Evolutionary conservation across 164 flowering plant species (phyloP).

Genomic region (Vitis rupestris): DNA sequence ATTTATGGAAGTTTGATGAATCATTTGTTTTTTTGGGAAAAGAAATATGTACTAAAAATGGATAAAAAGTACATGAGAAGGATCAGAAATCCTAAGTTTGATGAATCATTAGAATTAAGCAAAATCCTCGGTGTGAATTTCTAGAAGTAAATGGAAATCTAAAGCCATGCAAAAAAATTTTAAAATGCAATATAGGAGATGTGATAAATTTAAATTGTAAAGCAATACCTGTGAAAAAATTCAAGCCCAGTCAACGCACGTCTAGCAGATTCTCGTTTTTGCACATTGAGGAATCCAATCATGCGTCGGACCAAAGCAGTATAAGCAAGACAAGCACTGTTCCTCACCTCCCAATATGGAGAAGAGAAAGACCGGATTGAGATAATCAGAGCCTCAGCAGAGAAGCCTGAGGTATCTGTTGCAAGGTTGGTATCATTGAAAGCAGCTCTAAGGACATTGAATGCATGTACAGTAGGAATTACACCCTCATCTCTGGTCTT

Average conservation of each 20-base stretch:
- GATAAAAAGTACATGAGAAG: no score
- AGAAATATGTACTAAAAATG: no score
- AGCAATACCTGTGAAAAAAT: constrained; percentile 85
- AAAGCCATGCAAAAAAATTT: not conserved
- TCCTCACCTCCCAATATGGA: constrained; percentile 93
- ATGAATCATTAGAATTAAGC: not conserved
- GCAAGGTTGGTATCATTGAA: constrained; percentile 93
- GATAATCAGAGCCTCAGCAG: constrained; percentile 90
- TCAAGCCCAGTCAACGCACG: constrained; percentile 90
- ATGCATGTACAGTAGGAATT: constrained; percentile 94
- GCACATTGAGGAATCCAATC: constrained; percentile 95
- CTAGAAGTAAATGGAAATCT: constrained; percentile 1
- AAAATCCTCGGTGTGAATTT: not conserved
- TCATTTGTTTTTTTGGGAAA: no score
- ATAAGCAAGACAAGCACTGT: constrained; percentile 93
- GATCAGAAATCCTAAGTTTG: not conserved
- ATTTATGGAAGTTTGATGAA: no score
- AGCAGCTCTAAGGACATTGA: constrained; percentile 89
- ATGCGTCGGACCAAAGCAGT: constrained; percentile 93
- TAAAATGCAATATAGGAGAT: not conserved
- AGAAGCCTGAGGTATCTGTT: constrained; percentile 89
- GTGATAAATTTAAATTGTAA: not conserved
- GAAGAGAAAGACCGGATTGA: constrained; percentile 88
- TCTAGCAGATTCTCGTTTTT: constrained; percentile 85
- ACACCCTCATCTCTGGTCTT: constrained; percentile 93